Base-by-base conservation (phyloP, 2,329 filamentous ascomycete genomes). In the Clarireedia monteithiana region DNA sequence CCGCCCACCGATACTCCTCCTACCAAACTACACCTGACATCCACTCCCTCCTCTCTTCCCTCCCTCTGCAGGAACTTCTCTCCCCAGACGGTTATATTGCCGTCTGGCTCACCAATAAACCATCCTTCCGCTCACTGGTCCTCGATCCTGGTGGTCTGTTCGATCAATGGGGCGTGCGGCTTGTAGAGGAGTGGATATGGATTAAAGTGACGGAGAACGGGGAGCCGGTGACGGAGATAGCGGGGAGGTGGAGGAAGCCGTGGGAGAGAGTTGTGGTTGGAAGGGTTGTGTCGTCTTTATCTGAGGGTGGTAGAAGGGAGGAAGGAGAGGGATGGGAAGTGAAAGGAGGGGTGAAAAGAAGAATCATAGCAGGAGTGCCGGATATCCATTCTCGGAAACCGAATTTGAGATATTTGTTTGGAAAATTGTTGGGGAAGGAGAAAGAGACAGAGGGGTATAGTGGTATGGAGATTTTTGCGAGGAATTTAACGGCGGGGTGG, bases 381-480 rank as follows among this genome's bases (percentile, higher is more conserved):
- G 88, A 92, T 67, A 63, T 89, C 4, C 89, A 94, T 69, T 91
- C 88, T 0, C 75, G 88, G 48, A 94, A 94, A 67, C 89, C 89
- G 3, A 88, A 84, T 64, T 66, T 92, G 55, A 82, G 84, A 58
- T 65, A 69, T 2, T 62, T 89, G 23, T 79, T 90, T 49, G 76
- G 79, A 53, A 71, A 75, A 4, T 64, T 83, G n/a, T 64, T 88
- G 27, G 73, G 74, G 2, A 60, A 66, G 38, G 48, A 64, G 5
- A 55, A 64, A 0, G 48, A 64, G 4, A 55, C 63, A 0, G 61
- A 65, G 2, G 69, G 73, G 2, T 85, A 82, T 62, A 66, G 68
- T 15, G 86, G 79, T 2, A 72, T 91, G n/a, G 89, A 94, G 70
- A 75, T 91, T 2, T 94, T 92, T 72, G 86, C 88, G 1, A 77